Evolutionary conservation across 2,329 filamentous ascomycete genomes (phyloP).

Genomic region (Westerdykella ornata): DNA sequence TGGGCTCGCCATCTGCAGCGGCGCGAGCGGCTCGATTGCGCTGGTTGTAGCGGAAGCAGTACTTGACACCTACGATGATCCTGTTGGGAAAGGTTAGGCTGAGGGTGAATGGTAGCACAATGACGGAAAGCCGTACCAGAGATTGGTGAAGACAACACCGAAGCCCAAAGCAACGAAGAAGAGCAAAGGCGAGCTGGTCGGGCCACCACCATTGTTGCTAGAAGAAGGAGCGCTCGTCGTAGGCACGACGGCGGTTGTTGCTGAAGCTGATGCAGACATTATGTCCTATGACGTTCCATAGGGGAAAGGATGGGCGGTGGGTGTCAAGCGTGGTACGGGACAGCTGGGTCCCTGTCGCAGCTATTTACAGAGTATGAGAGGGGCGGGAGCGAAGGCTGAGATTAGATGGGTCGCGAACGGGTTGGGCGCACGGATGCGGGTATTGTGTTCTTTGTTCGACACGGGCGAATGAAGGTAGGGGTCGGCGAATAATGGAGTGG

Average conservation of each 20-base stretch:
- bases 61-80: constrained; percentile 99
- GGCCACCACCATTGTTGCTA: constrained; percentile 38
- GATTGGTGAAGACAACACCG: constrained; percentile 95
- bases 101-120: constrained; percentile 17
- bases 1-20: constrained; percentile 74
- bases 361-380: constrained; percentile 6
- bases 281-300: constrained; percentile 14
- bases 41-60: constrained; percentile 97
- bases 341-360: constrained; percentile 2
- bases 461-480: constrained; percentile 2
- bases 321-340: neutral
- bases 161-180: constrained; percentile 97
- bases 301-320: constrained; percentile 1
- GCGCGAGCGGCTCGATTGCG: constrained; percentile 73
- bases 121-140: constrained; percentile 63
- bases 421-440: constrained; percentile 8
- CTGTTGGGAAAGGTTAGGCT: constrained; percentile 43
- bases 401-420: constrained; percentile 7
- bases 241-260: constrained; percentile 5
- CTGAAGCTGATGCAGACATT: constrained; percentile 18
- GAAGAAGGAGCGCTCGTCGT: constrained; percentile 7
- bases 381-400: constrained; percentile 6
- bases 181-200: constrained; percentile 66
- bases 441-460: constrained; percentile 9
- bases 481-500: constrained; percentile 1